A percentile compares a stretch with the other conserved stretches of the same genome.
Conservation (phyloP, 352 stramenopile genomes). For the Globisporangium splendens region DNA sequence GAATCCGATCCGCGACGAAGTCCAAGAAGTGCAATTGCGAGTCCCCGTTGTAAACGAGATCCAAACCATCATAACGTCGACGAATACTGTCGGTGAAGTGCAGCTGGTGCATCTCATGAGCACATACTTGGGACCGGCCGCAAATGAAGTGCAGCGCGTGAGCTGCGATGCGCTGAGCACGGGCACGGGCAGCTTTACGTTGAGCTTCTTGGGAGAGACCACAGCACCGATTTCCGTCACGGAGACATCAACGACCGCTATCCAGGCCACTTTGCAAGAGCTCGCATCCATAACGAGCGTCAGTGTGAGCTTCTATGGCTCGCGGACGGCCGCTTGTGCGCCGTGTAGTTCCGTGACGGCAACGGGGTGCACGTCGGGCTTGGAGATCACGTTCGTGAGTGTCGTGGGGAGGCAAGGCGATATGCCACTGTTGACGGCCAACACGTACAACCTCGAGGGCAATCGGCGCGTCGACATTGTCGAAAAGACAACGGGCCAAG, state of each 20-base stretch:
- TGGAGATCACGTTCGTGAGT: conserved; percentile 88
- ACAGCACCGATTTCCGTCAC: conserved; percentile 84
- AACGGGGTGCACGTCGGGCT: conserved; percentile 54
- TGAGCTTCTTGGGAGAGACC: conserved; percentile 84
- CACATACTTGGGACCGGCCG: conserved; percentile 48
- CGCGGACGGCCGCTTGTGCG: conserved; percentile 60
- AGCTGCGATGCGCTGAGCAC: conserved; percentile 86
- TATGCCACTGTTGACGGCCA: conserved; percentile 83
- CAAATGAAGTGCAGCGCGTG: conserved; percentile 87
- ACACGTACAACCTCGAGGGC: conserved; percentile 87
- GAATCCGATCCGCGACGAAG: conserved; percentile 76
- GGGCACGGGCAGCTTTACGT: conserved; percentile 75
- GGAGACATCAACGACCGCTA: conserved; percentile 60
- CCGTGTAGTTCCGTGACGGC: conserved; percentile 38
- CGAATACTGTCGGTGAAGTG: conserved; percentile 70
- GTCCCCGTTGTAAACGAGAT: conserved; percentile 72
- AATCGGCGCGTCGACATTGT: conserved; percentile 85
- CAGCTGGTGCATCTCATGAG: conserved; percentile 89
- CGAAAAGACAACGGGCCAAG: conserved; percentile 76
- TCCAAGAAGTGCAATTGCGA: conserved; percentile 60
- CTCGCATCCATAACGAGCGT: conserved; percentile 87
- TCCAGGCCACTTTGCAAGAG: conserved; percentile 89
- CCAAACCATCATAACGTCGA: conserved; percentile 71
- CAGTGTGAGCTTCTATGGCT: conserved; percentile 62
- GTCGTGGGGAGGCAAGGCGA: conserved; percentile 81